Conservation (phyloP, 2,329 filamentous ascomycete genomes). For the Cercospora sojina region DNA sequence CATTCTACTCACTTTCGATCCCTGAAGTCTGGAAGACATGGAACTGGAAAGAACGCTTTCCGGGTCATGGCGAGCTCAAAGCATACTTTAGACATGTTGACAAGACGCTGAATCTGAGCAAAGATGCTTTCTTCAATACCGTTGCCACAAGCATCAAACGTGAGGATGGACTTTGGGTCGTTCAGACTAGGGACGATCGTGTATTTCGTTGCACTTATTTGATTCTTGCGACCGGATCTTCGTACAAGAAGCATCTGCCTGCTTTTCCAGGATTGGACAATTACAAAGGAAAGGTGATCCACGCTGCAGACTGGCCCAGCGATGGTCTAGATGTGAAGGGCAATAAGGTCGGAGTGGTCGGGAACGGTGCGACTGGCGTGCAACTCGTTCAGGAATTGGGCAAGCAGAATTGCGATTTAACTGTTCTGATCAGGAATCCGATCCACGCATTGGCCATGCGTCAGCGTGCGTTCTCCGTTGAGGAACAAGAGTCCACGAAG, state of each 20-base stretch:
- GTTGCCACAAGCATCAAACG: not conserved
- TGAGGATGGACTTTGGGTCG: not conserved
- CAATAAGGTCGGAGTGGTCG: not conserved
- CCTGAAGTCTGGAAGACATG: slow-evolving; percentile 53
- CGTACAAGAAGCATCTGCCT: not conserved
- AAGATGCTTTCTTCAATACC: not conserved
- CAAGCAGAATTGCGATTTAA: not conserved
- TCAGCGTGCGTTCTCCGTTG: not conserved
- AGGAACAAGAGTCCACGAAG: not conserved
- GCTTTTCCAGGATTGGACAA: not conserved
- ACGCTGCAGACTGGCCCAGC: not conserved
- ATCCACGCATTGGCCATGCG: not conserved
- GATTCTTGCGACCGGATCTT: not conserved
- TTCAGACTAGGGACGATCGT: not conserved
- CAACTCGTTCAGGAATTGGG: not conserved
- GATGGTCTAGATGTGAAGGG: not conserved
- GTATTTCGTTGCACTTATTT: not conserved
- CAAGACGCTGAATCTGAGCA: not conserved
- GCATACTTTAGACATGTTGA: not conserved
- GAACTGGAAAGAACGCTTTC: not conserved
- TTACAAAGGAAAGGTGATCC: not conserved
- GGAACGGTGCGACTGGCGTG: not conserved
- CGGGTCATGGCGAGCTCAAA: not conserved
- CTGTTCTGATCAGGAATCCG: not conserved
- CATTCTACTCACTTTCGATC: slow-evolving; percentile 49